Evolutionary conservation across 768 basidiomycete species (phyloP).

Genomic region (Tremella mesenterica): DNA sequence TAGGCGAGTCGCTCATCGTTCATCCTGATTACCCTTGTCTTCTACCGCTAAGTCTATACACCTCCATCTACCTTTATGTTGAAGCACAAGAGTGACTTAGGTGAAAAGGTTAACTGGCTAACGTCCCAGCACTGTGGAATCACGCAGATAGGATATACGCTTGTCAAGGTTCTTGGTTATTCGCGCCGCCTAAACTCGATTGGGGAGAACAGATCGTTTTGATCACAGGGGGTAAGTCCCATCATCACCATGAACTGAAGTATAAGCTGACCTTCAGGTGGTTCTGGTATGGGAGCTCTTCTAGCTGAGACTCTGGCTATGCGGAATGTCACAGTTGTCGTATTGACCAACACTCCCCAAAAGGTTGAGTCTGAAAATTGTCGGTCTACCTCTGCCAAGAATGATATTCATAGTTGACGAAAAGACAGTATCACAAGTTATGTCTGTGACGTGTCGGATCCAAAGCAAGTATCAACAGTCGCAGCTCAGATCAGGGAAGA

Average conservation of each 20-base stretch:
- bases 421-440: slow-evolving; percentile 77
- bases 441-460: slow-evolving; percentile 83
- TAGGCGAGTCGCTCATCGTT: slow-evolving; percentile 53
- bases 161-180: slow-evolving; percentile 59
- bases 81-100: not conserved
- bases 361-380: slow-evolving; percentile 59
- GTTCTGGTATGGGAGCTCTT: slow-evolving; percentile 80
- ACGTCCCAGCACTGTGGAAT: slow-evolving; percentile 55
- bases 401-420: not conserved
- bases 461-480: slow-evolving; percentile 69
- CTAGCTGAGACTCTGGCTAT: slow-evolving; percentile 79
- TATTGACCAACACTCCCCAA: slow-evolving; percentile 74
- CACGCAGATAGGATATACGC: slow-evolving; percentile 67
- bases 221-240: slow-evolving; percentile 70
- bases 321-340: slow-evolving; percentile 70
- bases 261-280: slow-evolving; percentile 49
- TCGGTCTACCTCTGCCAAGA: slow-evolving; percentile 31
- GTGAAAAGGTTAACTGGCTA: not conserved
- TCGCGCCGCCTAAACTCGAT: slow-evolving; percentile 56
- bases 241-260: not conserved
- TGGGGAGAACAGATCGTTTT: slow-evolving; percentile 87
- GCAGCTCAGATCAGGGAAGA: slow-evolving; percentile 69
- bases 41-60: too few species aligned
- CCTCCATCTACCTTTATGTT: too few species aligned
- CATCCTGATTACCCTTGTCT: not conserved